Percentiles rank a stretch among this genome's conserved stretches.
Conservation (phyloP, 2,329 filamentous ascomycete genomes). For the Microcyclospora pomicola region DNA sequence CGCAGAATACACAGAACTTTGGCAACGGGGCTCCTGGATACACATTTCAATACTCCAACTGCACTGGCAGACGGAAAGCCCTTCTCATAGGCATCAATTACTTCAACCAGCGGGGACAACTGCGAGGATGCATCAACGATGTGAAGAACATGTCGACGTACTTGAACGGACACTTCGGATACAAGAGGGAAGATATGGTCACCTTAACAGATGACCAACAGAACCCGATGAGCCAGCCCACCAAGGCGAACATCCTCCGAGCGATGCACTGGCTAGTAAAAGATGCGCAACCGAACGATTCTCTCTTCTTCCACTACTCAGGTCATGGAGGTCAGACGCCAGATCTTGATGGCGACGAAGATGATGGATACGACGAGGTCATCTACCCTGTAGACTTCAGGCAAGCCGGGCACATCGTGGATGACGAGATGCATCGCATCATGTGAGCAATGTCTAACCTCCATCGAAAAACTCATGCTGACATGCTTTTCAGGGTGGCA, state of each 20-base stretch:
- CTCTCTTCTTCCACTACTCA: slow-evolving; percentile 94
- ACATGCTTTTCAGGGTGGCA: slow-evolving; percentile 38
- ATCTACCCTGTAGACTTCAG: slow-evolving; percentile 75
- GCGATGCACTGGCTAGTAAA: slow-evolving; percentile 98
- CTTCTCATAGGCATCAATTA: slow-evolving; percentile 93
- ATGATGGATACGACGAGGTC: slow-evolving; percentile 70
- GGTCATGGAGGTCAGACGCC: slow-evolving; percentile 73
- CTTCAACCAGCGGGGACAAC: slow-evolving; percentile 79
- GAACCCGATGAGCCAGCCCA: slow-evolving; percentile 93
- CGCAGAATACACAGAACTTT: slow-evolving; percentile 37
- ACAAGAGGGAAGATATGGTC: slow-evolving; percentile 94
- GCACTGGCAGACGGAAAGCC: slow-evolving; percentile 77
- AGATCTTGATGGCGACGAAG: slow-evolving; percentile 66
- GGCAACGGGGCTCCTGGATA: slow-evolving; percentile 73
- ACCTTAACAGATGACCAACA: slow-evolving; percentile 92
- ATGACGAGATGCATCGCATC: slow-evolving; percentile 69
- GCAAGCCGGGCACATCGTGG: slow-evolving; percentile 65
- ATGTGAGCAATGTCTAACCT: slow-evolving; percentile 31
- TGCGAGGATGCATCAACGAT: slow-evolving; percentile 91
- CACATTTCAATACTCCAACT: slow-evolving; percentile 81
- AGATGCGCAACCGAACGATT: slow-evolving; percentile 82
- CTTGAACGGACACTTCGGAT: slow-evolving; percentile 76
- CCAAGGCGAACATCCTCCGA: slow-evolving; percentile 84
- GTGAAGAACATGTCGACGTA: slow-evolving; percentile 95
- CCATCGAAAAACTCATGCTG: slow-evolving; percentile 4